Conservation (phyloP, 495 filamentous ascomycete species). For the Oidiodendron maius region DNA sequence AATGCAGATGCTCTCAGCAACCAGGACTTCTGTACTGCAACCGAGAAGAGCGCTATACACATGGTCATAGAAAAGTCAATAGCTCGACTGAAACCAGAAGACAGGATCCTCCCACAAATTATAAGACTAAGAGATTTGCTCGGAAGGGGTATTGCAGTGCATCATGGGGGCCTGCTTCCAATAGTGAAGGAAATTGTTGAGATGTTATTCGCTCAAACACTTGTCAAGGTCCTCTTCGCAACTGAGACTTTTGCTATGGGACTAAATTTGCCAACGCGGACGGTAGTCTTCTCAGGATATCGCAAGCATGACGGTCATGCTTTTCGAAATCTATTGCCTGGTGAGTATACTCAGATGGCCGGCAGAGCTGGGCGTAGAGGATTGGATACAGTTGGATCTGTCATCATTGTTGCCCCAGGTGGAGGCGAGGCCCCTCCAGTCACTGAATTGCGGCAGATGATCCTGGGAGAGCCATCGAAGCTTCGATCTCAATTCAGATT, state of each 20-base stretch:
- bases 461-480: constrained; percentile 91
- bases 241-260: constrained; percentile 99
- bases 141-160: constrained; percentile 85
- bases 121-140: constrained; percentile 79
- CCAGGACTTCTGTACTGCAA: constrained; percentile 85
- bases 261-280: constrained; percentile 89
- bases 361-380: constrained; percentile 90
- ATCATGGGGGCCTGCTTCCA: constrained; percentile 90
- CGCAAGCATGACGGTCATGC: constrained; percentile 89
- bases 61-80: constrained; percentile 98
- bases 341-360: constrained; percentile 98
- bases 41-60: constrained; percentile 92
- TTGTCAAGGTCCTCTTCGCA: constrained; percentile 95
- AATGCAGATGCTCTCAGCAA: constrained; percentile 94
- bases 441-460: constrained; percentile 79
- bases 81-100: constrained; percentile 85
- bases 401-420: constrained; percentile 83
- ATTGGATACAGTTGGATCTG: constrained; percentile 84
- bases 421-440: constrained; percentile 86
- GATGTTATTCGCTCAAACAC: constrained; percentile 87
- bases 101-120: constrained; percentile 84
- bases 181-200: constrained; percentile 99
- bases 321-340: constrained; percentile 87
- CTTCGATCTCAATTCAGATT: constrained; percentile 92
- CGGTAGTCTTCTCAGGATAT: constrained; percentile 95